Evolutionary conservation across 75 land plant species (phyloP).

Genomic region (Selaginella moellendorffii): DNA sequence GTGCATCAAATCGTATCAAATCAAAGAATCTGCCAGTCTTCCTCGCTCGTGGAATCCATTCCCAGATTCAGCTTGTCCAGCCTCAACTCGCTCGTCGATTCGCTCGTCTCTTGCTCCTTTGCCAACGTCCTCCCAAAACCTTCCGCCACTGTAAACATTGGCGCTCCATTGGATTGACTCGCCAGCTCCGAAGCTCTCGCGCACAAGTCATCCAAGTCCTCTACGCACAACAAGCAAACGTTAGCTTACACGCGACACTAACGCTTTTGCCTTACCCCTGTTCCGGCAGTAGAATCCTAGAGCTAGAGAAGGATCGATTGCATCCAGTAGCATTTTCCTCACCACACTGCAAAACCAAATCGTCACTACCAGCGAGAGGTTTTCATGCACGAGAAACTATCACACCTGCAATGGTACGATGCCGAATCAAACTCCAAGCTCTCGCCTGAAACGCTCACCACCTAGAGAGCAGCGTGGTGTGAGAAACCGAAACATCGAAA

Average conservation of each 20-base stretch:
- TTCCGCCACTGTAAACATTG: slow-evolving; percentile 67
- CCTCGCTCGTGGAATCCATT: slow-evolving; percentile 15
- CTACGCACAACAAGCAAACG: slow-evolving; percentile 25
- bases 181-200: slow-evolving; percentile 62
- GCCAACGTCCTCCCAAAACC: slow-evolving; percentile 12
- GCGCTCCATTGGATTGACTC: slow-evolving; percentile 71
- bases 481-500: background rate
- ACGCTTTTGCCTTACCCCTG: slow-evolving; percentile 35
- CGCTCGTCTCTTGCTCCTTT: slow-evolving; percentile 11
- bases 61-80: slow-evolving; percentile 8
- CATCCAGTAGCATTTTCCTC: slow-evolving; percentile 52
- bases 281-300: slow-evolving; percentile 87
- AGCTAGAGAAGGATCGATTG: slow-evolving; percentile 84
- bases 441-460: slow-evolving; percentile 35
- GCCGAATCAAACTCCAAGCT: slow-evolving; percentile 56
- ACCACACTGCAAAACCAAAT: slow-evolving; percentile 38
- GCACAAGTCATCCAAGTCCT: slow-evolving; percentile 81
- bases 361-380: no score
- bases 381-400: no score
- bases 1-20: no score
- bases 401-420: slow-evolving; percentile 91
- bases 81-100: background rate
- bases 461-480: slow-evolving; percentile 27
- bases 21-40: slow-evolving; percentile 32
- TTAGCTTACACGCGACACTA: background rate